A percentile compares a stretch with the other conserved stretches of the same genome.
phyloP scores from a whole-genome alignment of 2,329 filamentous ascomycete genomes.

The Aspergillus novoparasiticus region DNA sequence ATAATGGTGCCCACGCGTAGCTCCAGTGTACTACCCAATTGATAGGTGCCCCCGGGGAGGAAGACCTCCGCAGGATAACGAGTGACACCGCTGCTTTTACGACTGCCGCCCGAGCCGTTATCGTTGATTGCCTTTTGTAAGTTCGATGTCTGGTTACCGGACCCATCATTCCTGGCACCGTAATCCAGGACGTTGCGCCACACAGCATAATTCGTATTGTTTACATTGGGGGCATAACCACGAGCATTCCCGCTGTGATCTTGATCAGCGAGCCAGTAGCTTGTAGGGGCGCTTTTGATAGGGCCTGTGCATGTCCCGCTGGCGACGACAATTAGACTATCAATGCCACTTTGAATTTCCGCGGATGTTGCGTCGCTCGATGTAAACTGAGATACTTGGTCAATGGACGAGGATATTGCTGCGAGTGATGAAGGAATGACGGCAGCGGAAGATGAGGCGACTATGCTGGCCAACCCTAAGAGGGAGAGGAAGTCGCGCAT shows the following conservation, averaged over 20 bases:
- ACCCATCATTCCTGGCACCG: constrained; percentile 26
- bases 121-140: constrained; percentile 33
- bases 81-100: constrained; percentile 28
- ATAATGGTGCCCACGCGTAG: constrained; percentile 34
- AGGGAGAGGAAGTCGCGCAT: constrained; percentile 21
- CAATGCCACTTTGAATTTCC: neutral
- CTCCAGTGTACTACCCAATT: constrained; percentile 26
- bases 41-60: constrained; percentile 31
- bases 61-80: constrained; percentile 33
- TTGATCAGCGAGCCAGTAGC: constrained; percentile 30
- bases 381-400: neutral
- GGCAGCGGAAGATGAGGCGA: constrained; percentile 17
- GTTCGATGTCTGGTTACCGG: constrained; percentile 26
- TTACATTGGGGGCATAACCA: constrained; percentile 27
- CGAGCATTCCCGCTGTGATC: constrained; percentile 27
- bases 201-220: constrained; percentile 24
- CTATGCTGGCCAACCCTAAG: constrained; percentile 15
- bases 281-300: neutral
- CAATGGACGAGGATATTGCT: neutral
- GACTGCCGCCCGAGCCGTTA: constrained; percentile 28
- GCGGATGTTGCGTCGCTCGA: neutral
- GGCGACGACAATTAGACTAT: neutral
- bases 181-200: constrained; percentile 35
- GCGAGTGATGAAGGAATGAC: constrained; percentile 15
- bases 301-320: constrained; percentile 16